Evolutionary conservation across 768 basidiomycete genomes (phyloP).

Genomic region (Porpolomopsis calyptriformis): DNA sequence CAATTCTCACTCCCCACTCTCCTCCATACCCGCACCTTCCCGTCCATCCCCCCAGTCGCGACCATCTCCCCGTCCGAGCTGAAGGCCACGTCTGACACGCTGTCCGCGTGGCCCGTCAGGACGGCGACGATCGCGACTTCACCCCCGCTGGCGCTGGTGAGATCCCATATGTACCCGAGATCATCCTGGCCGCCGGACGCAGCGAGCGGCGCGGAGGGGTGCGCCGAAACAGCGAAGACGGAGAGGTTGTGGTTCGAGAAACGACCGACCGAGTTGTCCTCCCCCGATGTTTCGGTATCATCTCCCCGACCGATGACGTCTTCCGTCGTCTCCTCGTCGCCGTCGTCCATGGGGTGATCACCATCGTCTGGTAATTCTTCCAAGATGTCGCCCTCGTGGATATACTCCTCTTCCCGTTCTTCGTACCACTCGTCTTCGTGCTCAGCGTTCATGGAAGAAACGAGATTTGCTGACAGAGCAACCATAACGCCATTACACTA

Average conservation of each 20-base stretch:
- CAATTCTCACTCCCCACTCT: constrained; percentile 67
- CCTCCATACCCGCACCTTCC: constrained; percentile 85
- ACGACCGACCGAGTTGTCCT: constrained; percentile 59
- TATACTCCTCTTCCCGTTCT: constrained; percentile 50
- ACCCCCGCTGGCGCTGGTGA: too few relatives aligned
- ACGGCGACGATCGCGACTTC: constrained; percentile 74
- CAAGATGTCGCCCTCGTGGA: constrained; percentile 55
- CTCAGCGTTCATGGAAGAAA: constrained; percentile 10
- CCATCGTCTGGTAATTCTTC: constrained; percentile 56
- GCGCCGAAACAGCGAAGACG: constrained; percentile 75
- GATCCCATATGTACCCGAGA: constrained; percentile 86
- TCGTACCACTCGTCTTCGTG: constrained; percentile 34
- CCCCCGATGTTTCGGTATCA: constrained; percentile 15
- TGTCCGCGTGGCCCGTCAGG: constrained; percentile 88
- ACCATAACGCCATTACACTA: too few relatives aligned
- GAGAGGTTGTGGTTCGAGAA: constrained; percentile 64
- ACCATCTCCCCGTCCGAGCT: constrained; percentile 86
- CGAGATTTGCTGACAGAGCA: neutral
- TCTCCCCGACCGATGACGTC: constrained; percentile 34
- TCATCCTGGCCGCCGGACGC: constrained; percentile 95
- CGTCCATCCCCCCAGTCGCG: constrained; percentile 97
- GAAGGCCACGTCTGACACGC: constrained; percentile 71
- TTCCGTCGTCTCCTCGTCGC: constrained; percentile 37
- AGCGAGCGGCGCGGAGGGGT: constrained; percentile 75
- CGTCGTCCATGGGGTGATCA: constrained; percentile 64